phyloP scores from a whole-genome alignment of 495 filamentous ascomycete genomes.

The Aspergillus leporis region DNA sequence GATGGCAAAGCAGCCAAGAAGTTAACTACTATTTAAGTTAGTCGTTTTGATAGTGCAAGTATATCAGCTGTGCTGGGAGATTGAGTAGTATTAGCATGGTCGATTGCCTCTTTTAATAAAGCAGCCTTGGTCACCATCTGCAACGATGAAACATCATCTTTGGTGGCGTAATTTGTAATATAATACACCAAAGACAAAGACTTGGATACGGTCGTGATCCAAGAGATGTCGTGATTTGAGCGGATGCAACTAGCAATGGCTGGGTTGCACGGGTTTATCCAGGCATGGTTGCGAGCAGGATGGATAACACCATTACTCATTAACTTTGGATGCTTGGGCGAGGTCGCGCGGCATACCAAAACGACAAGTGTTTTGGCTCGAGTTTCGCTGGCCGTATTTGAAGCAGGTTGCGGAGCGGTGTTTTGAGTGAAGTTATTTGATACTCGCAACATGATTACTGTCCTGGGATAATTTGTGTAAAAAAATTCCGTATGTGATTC shows the following conservation, averaged over 20 bases:
- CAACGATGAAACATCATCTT: conserved; percentile 8
- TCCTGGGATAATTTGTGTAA: not conserved
- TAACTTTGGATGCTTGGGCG: conserved; percentile 3
- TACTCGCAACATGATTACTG: not conserved
- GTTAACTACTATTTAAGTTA: too few relatives aligned
- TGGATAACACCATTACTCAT: conserved; percentile 15
- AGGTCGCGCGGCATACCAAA: conserved; percentile 18
- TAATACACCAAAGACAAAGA: conserved; percentile 20
- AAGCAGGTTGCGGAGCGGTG: conserved; percentile 18
- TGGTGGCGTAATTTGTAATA: conserved; percentile 24
- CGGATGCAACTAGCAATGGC: conserved; percentile 17
- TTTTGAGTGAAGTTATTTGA: not conserved
- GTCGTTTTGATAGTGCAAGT: too few relatives aligned
- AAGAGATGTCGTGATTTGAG: conserved; percentile 22
- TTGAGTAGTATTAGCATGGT: too few relatives aligned
- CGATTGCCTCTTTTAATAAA: too few relatives aligned
- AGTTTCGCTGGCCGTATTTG: conserved; percentile 14
- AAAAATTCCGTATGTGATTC: not conserved
- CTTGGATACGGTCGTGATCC: conserved; percentile 17
- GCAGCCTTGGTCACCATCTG: too few relatives aligned
- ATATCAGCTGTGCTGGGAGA: too few relatives aligned
- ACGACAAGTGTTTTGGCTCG: conserved; percentile 13
- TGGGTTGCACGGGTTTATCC: conserved; percentile 17
- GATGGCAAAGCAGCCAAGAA: too few relatives aligned
- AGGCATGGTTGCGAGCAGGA: conserved; percentile 13